Percentiles rank a stretch among this genome's conserved stretches.
Conservation (phyloP, 2,329 filamentous ascomycete species). For the Aspergillus pseudotamarii region DNA sequence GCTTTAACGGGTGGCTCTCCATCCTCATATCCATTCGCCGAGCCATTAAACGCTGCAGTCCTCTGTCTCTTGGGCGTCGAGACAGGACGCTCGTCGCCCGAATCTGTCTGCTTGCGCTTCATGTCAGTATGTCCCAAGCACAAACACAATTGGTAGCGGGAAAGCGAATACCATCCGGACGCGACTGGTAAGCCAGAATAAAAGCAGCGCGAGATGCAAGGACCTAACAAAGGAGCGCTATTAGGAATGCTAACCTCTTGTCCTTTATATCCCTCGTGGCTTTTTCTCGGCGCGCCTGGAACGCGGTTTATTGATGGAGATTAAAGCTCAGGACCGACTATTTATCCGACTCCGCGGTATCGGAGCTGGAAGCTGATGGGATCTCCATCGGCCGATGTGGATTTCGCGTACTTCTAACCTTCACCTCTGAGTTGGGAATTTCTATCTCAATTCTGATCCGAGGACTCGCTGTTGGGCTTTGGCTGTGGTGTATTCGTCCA, state of each 20-base stretch:
- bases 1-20: constrained; percentile 27
- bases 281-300: constrained; percentile 23
- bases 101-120: constrained; percentile 48
- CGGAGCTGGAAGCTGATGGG: constrained; percentile 16
- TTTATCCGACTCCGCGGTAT: constrained; percentile 39
- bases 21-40: constrained; percentile 29
- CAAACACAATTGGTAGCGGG: constrained; percentile 17
- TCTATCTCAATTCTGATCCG: not conserved
- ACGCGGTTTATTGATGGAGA: constrained; percentile 11
- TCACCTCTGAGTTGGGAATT: not conserved
- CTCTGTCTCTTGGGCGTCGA: constrained; percentile 45
- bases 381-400: not conserved
- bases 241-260: constrained; percentile 19
- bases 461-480: not conserved
- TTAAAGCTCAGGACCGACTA: constrained; percentile 21
- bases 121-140: constrained; percentile 31
- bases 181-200: constrained; percentile 4
- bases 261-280: constrained; percentile 10
- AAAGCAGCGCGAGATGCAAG: constrained; percentile 26
- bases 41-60: constrained; percentile 30
- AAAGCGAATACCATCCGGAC: constrained; percentile 35
- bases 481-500: constrained; percentile 1
- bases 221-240: constrained; percentile 14
- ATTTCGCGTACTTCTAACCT: not conserved
- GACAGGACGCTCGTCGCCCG: constrained; percentile 36